phyloP scores from a whole-genome alignment of 768 basidiomycete species.

The Boletus rex-veris region DNA sequence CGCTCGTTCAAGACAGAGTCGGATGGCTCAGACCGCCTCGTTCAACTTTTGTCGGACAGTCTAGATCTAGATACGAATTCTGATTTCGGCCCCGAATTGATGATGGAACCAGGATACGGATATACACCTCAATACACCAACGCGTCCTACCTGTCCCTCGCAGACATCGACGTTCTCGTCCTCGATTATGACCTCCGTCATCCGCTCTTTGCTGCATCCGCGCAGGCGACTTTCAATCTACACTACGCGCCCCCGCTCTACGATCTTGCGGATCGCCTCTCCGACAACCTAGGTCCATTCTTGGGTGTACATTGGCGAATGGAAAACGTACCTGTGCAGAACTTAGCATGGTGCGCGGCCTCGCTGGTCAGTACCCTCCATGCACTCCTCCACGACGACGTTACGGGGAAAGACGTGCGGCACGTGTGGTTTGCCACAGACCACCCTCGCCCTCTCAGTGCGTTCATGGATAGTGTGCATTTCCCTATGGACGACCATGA shows the following conservation, averaged over 20 bases:
- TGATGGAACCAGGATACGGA: conserved; percentile 6
- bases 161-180: conserved; percentile 42
- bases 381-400: conserved; percentile 31
- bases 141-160: conserved; percentile 18
- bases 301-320: conserved; percentile 56
- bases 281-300: conserved; percentile 37
- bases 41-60: conserved; percentile 14
- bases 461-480: neutral
- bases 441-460: conserved; percentile 33
- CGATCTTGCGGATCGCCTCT: conserved; percentile 38
- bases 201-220: conserved; percentile 36
- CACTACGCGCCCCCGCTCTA: conserved; percentile 44
- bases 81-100: conserved; percentile 1
- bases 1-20: neutral
- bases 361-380: conserved; percentile 45
- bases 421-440: conserved; percentile 59
- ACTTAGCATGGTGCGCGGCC: conserved; percentile 47
- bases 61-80: neutral
- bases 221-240: conserved; percentile 18
- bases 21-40: conserved; percentile 15
- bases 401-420: conserved; percentile 28
- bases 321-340: conserved; percentile 43
- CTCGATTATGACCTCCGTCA: conserved; percentile 52
- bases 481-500: conserved; percentile 17
- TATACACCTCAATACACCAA: conserved; percentile 14